These are phyloP conservation scores for Magnaporthales sp. DNA, from an alignment of 2,329 filamentous ascomycete species.

Conservation along the genomic window DNA sequence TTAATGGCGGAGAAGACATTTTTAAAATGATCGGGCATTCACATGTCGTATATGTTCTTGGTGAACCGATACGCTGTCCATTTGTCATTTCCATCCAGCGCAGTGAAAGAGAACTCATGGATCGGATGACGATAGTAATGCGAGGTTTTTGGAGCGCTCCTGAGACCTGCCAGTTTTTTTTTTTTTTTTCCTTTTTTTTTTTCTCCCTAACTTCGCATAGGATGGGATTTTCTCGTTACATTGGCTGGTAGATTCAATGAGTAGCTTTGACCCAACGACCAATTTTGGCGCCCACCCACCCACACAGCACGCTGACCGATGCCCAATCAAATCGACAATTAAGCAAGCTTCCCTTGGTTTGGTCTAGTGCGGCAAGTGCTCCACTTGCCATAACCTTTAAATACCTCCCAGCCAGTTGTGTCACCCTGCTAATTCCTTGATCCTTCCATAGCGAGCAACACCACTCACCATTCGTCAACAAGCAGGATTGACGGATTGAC, in stretches of 20 bases:
- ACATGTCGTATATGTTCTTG: conserved; percentile 25
- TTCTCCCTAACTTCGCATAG: too few species aligned
- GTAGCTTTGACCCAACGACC: too few species aligned
- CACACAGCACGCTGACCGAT: neutral
- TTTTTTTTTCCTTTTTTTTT: too few species aligned
- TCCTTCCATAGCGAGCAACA: neutral
- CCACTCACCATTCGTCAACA: neutral
- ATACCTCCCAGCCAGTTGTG: neutral
- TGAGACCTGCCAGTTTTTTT: too few species aligned
- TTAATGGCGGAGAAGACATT: conserved; percentile 27
- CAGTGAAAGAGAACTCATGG: conserved; percentile 21
- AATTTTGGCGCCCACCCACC: neutral
- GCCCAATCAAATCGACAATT: neutral
- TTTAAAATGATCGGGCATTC: conserved; percentile 25
- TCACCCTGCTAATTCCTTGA: neutral
- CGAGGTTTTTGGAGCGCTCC: too few species aligned
- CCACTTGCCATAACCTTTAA: neutral
- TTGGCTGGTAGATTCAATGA: neutral
- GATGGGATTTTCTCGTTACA: neutral
- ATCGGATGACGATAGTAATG: conserved; percentile 31
- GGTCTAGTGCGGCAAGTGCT: neutral
- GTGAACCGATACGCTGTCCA: conserved; percentile 27
- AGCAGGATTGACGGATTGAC: neutral
- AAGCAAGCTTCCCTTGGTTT: neutral
- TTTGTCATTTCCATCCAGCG: conserved; percentile 22